Evolutionary conservation across 345 rosid species (phyloP), one percentile per base, ranked within the genome.

Genomic region (Salix purpurea): DNA sequence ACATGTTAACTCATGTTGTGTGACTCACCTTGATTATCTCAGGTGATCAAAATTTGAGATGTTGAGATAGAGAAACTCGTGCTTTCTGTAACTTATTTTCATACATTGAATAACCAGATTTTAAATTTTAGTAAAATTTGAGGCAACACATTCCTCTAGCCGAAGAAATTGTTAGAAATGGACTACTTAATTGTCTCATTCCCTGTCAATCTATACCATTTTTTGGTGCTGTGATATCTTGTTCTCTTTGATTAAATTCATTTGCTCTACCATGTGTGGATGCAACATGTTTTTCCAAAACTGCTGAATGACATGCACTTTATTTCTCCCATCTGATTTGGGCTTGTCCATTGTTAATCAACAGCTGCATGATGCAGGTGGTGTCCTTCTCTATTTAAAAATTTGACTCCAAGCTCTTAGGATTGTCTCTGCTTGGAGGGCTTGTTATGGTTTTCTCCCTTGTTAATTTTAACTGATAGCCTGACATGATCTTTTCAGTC

Each of bases 401-500:
- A 7, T 28, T 9, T 23, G 42, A 60, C 26, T 13, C 56, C 52
- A 39, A 44, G 30, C 19, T 13, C 13, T 65, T 48, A 26, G 46
- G 44, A 15, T 34, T 24, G 23, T 39, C 66, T 74, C 23, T 34
- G 36, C 50, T 46, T 46, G 50, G 16, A 46, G 50, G 3, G 58
- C 61, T 76, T 40, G 19, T 26, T 15, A 21, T 7, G 18, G 42
- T 1, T 14, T 21, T 34, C 18, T 14, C 34, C 48, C 40, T 7
- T 74, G 58, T 71, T 67, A 70, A 32, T 36, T 34, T 26, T 46
- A 13, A 46, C 3, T 3, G 5, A 12, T 12, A 13, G 13, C 18
- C 18, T 46, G 50, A 13, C 50, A 46, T 46, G 16, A 46, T 46
- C 16, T 23, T 76, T 90, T 89, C 91, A 96, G 99, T 86, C 96